Percentiles rank a stretch among this genome's conserved stretches.
phyloP scores from a whole-genome alignment of 2,329 filamentous ascomycete genomes.

The Neonectria hederae region DNA sequence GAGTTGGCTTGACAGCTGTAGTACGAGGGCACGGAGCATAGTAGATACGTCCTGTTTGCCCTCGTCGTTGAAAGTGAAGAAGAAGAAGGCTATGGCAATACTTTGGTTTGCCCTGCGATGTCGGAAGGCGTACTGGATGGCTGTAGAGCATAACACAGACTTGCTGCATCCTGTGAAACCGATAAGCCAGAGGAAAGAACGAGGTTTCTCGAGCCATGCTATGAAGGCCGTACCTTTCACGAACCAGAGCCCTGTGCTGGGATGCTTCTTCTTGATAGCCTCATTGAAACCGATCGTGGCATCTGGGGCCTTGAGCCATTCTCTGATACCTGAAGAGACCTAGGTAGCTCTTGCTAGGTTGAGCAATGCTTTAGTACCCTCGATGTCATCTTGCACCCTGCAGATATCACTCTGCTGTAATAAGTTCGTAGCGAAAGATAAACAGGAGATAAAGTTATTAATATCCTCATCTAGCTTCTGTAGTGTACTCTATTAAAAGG shows the following conservation, averaged over 20 bases:
- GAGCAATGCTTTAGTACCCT: constrained; percentile 40
- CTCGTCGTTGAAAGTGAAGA: constrained; percentile 51
- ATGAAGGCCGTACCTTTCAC: constrained; percentile 34
- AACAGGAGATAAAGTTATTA: constrained; percentile 42
- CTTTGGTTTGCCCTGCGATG: constrained; percentile 30
- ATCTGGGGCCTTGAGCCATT: constrained; percentile 51
- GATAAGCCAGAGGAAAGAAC: constrained; percentile 51
- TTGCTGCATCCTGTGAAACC: constrained; percentile 53
- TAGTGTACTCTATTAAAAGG: constrained; percentile 49
- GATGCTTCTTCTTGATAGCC: constrained; percentile 44
- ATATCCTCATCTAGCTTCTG: constrained; percentile 50
- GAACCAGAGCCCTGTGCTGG: constrained; percentile 47
- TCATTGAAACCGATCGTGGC: constrained; percentile 46
- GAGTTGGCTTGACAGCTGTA: constrained; percentile 46
- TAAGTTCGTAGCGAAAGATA: constrained; percentile 42
- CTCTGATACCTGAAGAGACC: constrained; percentile 37
- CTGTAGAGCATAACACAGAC: constrained; percentile 49
- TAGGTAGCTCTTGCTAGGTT: constrained; percentile 38
- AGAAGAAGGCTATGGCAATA: constrained; percentile 50
- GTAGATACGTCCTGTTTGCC: constrained; percentile 43
- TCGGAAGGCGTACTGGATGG: constrained; percentile 43
- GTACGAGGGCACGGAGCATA: constrained; percentile 46
- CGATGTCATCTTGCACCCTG: constrained; percentile 38
- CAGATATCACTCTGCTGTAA: constrained; percentile 43
- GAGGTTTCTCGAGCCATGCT: constrained; percentile 39